phyloP scores from a whole-genome alignment of 306 rosid genomes.

The Ormosia semicastrata region DNA sequence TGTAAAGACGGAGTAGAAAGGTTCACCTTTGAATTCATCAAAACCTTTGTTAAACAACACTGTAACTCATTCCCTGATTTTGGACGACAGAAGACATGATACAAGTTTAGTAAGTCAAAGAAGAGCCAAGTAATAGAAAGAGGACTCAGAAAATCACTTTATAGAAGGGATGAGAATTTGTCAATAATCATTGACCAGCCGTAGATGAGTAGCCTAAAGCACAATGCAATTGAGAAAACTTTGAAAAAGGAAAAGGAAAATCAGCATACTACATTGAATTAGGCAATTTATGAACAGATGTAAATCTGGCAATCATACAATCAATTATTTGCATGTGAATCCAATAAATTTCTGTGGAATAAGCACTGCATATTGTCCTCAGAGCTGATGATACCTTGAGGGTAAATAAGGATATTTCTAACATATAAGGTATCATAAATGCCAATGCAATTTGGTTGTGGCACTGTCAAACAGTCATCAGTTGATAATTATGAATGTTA shows the following conservation, averaged over 20 bases:
- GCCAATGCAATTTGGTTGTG: background rate
- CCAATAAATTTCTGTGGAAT: background rate
- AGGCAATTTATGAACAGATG: background rate
- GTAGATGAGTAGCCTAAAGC: background rate
- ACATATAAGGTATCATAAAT: background rate
- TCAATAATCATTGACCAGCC: background rate
- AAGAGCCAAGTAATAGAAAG: background rate
- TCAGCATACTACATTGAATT: background rate
- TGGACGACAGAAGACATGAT: background rate
- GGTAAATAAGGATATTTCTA: background rate
- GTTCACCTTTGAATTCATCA: slow-evolving; percentile 59
- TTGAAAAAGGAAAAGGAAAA: background rate
- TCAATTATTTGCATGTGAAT: background rate
- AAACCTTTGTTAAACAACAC: slow-evolving; percentile 61
- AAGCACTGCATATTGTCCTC: background rate
- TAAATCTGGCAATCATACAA: background rate
- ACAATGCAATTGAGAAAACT: background rate
- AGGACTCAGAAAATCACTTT: background rate
- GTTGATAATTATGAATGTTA: background rate
- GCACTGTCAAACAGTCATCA: background rate
- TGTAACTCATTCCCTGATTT: slow-evolving; percentile 44
- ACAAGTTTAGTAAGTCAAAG: background rate
- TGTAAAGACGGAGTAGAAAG: background rate
- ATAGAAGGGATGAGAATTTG: background rate
- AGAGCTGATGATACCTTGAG: background rate